phyloP scores from a whole-genome alignment of 2,329 filamentous ascomycete genomes.

The Graphium sp. region DNA sequence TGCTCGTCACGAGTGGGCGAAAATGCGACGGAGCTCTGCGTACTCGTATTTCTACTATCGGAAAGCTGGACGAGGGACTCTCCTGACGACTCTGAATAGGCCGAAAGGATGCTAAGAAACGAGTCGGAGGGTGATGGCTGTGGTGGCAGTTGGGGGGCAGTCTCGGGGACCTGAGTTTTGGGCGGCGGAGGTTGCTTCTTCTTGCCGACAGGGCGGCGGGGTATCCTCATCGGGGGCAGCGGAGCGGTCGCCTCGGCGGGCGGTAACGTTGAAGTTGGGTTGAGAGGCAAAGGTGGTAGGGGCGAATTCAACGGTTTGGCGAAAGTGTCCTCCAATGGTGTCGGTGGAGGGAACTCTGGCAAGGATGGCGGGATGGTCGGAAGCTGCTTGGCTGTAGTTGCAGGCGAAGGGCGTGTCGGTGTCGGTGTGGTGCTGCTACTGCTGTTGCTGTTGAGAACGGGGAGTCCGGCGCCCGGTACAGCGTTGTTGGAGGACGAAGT shows the following conservation, averaged over 20 bases:
- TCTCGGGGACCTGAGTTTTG: too few relatives aligned
- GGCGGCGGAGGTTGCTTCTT: too few relatives aligned
- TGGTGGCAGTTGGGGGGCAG: conserved; percentile 7
- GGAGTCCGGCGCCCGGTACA: too few relatives aligned
- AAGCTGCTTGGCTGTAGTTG: conserved; percentile 1
- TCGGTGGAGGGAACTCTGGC: conserved; percentile 8
- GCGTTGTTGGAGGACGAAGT: not conserved
- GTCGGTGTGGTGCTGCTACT: not conserved
- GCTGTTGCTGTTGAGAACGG: too few relatives aligned
- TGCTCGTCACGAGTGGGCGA: conserved; percentile 2
- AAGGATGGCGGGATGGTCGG: conserved; percentile 2
- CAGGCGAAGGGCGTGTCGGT: not conserved
- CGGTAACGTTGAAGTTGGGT: conserved; percentile 7
- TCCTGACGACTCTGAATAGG: conserved; percentile 31
- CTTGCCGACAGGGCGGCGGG: conserved; percentile 16
- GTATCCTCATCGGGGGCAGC: conserved; percentile 15
- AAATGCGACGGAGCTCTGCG: conserved; percentile 11
- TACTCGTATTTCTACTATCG: conserved; percentile 19
- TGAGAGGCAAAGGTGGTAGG: conserved; percentile 11
- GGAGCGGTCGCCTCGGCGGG: conserved; percentile 7
- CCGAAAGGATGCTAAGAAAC: conserved; percentile 35
- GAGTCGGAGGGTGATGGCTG: conserved; percentile 26
- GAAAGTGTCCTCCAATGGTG: conserved; percentile 6
- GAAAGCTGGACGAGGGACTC: conserved; percentile 24
- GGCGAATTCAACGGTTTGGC: conserved; percentile 6